These are phyloP conservation scores for Cladosporium sp. DNA, from an alignment of 2,329 filamentous ascomycete species.

Conservation along the genomic window DNA sequence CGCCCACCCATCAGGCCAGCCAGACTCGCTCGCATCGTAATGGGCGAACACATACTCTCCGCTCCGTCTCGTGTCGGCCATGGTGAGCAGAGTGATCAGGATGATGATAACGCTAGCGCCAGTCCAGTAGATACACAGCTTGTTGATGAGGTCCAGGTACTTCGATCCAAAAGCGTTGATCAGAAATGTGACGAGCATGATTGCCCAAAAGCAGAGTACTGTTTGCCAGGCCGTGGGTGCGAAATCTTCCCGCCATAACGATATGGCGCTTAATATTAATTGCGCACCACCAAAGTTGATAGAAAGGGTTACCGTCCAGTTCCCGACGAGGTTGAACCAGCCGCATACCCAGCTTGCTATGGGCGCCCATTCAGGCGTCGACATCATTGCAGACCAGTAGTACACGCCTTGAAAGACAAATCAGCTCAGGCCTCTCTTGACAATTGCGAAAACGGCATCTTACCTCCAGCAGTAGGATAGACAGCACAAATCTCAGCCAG, in stretches of 20 bases:
- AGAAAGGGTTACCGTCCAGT: slow-evolving; percentile 61
- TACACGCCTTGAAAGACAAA: slow-evolving; percentile 49
- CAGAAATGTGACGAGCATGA: slow-evolving; percentile 61
- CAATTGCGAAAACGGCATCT: neutral
- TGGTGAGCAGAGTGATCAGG: slow-evolving; percentile 58
- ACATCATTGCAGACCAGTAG: slow-evolving; percentile 65
- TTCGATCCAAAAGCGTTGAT: slow-evolving; percentile 63
- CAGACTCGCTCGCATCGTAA: slow-evolving; percentile 62
- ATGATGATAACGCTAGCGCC: slow-evolving; percentile 64
- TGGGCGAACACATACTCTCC: slow-evolving; percentile 65
- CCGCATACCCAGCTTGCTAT: slow-evolving; percentile 67
- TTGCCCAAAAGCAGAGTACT: slow-evolving; percentile 67
- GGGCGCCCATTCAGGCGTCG: slow-evolving; percentile 61
- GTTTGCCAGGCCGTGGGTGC: slow-evolving; percentile 66
- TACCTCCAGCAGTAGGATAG: slow-evolving; percentile 60
- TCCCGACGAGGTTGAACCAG: slow-evolving; percentile 68
- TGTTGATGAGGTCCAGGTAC: slow-evolving; percentile 66
- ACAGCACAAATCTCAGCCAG: slow-evolving; percentile 67
- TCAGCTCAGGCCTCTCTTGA: neutral
- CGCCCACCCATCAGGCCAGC: slow-evolving; percentile 66
- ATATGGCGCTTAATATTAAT: slow-evolving; percentile 63
- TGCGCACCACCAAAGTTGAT: slow-evolving; percentile 73
- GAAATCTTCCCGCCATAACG: slow-evolving; percentile 66
- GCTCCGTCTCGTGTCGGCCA: slow-evolving; percentile 55
- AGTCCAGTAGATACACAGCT: slow-evolving; percentile 71